These are phyloP conservation scores for Yamadazyma scolyti DNA, from an alignment of 805 yeast species.

Conservation along the genomic window DNA sequence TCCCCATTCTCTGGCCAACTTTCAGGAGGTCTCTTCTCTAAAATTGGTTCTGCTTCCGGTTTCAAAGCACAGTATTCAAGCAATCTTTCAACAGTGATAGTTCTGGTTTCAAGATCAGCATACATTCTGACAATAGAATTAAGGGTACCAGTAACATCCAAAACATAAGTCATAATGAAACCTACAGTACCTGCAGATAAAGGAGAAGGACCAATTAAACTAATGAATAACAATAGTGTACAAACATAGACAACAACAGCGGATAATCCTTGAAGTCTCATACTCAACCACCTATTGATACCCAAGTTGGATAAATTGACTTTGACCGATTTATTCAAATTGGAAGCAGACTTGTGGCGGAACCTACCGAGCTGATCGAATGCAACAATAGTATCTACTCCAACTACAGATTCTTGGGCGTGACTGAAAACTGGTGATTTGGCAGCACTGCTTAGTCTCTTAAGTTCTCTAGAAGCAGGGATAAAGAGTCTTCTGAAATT, in stretches of 20 bases:
- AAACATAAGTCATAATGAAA: constrained; percentile 33
- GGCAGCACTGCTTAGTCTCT: constrained; percentile 26
- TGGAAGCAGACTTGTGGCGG: constrained; percentile 17
- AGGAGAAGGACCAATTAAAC: constrained; percentile 18
- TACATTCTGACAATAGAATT: constrained; percentile 29
- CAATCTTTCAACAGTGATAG: constrained; percentile 34
- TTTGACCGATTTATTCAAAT: constrained; percentile 21
- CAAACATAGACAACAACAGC: constrained; percentile 27
- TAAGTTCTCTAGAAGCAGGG: constrained; percentile 33
- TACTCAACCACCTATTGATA: constrained; percentile 33
- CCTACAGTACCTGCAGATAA: constrained; percentile 34
- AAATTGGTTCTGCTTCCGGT: constrained; percentile 44
- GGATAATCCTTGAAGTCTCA: constrained; percentile 35
- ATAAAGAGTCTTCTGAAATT: constrained; percentile 26
- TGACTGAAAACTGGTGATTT: constrained; percentile 33
- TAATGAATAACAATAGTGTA: constrained; percentile 22
- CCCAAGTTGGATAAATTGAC: constrained; percentile 19
- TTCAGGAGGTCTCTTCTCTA: constrained; percentile 34
- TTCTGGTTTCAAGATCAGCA: constrained; percentile 32
- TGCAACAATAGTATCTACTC: constrained; percentile 34
- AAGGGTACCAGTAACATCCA: constrained; percentile 27
- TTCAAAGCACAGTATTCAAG: constrained; percentile 33
- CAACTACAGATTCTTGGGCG: constrained; percentile 34
- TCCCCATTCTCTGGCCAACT: constrained; percentile 75
- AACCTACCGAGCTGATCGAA: constrained; percentile 28